These are phyloP conservation scores for Vitis cinerea DNA, from an alignment of 164 flowering plant genomes.

Conservation along the genomic window DNA sequence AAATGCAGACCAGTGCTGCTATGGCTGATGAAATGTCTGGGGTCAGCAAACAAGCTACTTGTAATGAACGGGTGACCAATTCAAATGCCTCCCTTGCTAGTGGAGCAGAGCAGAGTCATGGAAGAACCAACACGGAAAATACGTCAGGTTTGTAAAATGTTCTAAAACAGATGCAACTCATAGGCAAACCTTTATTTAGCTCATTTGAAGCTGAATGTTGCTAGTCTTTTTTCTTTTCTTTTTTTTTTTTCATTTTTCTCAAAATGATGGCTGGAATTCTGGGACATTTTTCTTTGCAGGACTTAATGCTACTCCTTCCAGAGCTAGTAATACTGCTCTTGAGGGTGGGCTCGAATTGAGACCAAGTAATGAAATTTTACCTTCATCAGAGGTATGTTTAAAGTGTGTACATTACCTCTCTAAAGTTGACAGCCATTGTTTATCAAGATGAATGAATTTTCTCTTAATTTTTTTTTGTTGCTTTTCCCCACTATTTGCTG, in stretches of 20 bases:
- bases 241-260: not conserved
- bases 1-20: conserved; percentile 28
- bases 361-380: conserved; percentile 32
- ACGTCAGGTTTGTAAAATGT: conserved; percentile 45
- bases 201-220: not conserved
- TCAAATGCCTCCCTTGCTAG: conserved; percentile 35
- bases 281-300: conserved; percentile 32
- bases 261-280: conserved; percentile 8
- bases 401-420: no score
- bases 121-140: conserved; percentile 38
- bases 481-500: not conserved
- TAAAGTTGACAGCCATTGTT: not conserved
- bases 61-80: conserved; percentile 34
- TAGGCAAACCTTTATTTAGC: not conserved
- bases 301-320: conserved; percentile 39
- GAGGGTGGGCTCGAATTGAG: conserved; percentile 39
- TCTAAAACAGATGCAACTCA: not conserved
- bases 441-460: not conserved
- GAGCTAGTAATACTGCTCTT: conserved; percentile 30
- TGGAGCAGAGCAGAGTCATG: conserved; percentile 46
- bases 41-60: conserved; percentile 34
- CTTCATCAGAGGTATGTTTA: conserved; percentile 51
- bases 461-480: not conserved
- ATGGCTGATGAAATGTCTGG: conserved; percentile 42
- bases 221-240: not conserved